Evolutionary conservation across 2,329 filamentous ascomycete genomes (phyloP).

Genomic region (Colletotrichum sp.): DNA sequence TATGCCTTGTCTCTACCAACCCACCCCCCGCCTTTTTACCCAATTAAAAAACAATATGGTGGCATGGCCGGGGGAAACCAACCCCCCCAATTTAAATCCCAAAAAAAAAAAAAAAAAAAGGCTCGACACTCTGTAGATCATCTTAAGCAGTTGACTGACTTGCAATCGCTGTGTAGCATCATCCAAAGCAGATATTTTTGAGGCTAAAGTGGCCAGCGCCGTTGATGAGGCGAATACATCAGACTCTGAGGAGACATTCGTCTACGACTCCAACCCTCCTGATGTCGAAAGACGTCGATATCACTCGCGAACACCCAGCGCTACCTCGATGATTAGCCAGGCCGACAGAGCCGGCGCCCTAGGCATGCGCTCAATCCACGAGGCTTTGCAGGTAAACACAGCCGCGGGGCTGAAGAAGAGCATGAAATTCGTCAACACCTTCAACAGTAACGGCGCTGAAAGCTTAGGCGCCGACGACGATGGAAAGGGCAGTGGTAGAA

Average conservation of each 20-base stretch:
- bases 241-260: constrained; percentile 97
- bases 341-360: constrained; percentile 56
- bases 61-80: too few relatives aligned
- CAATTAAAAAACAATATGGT: too few relatives aligned
- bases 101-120: not conserved
- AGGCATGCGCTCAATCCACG: constrained; percentile 67
- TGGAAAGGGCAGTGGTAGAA: constrained; percentile 67
- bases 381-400: constrained; percentile 35
- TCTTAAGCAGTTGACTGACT: constrained; percentile 38
- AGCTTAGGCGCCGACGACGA: constrained; percentile 67
- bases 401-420: constrained; percentile 75
- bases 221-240: constrained; percentile 96
- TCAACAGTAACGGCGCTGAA: constrained; percentile 64
- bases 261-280: constrained; percentile 97
- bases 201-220: constrained; percentile 93
- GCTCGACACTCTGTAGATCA: not conserved
- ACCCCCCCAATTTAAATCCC: too few relatives aligned
- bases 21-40: too few relatives aligned
- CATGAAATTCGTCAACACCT: constrained; percentile 94
- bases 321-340: constrained; percentile 81
- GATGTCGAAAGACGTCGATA: constrained; percentile 73
- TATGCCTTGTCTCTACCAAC: too few relatives aligned
- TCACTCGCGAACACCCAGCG: constrained; percentile 93
- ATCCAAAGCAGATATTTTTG: constrained; percentile 97
- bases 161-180: constrained; percentile 66